Percentiles rank a stretch among this genome's conserved stretches.
phyloP scores from a whole-genome alignment of 805 yeast genomes.

The Metschnikowia baotianmanensis region DNA sequence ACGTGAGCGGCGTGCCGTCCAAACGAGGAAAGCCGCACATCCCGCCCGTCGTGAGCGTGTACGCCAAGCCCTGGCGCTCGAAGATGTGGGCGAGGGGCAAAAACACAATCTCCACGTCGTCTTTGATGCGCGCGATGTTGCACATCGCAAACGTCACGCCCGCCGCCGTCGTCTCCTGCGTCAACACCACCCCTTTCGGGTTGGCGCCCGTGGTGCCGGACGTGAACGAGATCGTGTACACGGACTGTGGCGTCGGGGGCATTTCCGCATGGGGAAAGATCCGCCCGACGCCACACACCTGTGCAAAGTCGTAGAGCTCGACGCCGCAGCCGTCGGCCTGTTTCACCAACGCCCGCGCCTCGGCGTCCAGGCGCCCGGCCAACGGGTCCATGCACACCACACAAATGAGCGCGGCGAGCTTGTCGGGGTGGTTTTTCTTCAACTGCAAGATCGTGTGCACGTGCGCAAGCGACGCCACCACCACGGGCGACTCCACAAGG shows the following conservation, averaged over 20 bases:
- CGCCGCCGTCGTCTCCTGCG: slow-evolving; percentile 21
- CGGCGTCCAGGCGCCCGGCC: slow-evolving; percentile 11
- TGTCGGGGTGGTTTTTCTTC: slow-evolving; percentile 14
- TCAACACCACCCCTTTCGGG: slow-evolving; percentile 27
- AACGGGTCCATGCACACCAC: slow-evolving; percentile 30
- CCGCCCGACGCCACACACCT: slow-evolving; percentile 22
- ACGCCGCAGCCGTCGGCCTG: slow-evolving; percentile 18
- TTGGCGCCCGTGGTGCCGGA: slow-evolving; percentile 29
- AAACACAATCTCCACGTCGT: slow-evolving; percentile 21
- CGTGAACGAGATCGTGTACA: slow-evolving; percentile 27
- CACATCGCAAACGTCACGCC: slow-evolving; percentile 19
- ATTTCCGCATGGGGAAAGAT: slow-evolving; percentile 21
- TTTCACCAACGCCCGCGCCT: slow-evolving; percentile 30
- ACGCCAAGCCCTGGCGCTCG: slow-evolving; percentile 28
- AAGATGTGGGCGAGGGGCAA: slow-evolving; percentile 40
- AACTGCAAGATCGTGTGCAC: slow-evolving; percentile 10
- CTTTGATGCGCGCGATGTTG: slow-evolving; percentile 9
- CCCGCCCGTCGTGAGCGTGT: slow-evolving; percentile 25
- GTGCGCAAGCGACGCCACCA: slow-evolving; percentile 30
- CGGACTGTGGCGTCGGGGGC: slow-evolving; percentile 19
- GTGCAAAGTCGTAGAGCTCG: slow-evolving; percentile 23
- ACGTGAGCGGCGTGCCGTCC: slow-evolving; percentile 24
- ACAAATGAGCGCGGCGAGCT: slow-evolving; percentile 20
- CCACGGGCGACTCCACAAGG: slow-evolving; percentile 60
- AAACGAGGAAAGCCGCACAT: slow-evolving; percentile 24